Evolutionary conservation across 768 basidiomycete species (phyloP).

Genomic region (Clitopilus hobsonii): DNA sequence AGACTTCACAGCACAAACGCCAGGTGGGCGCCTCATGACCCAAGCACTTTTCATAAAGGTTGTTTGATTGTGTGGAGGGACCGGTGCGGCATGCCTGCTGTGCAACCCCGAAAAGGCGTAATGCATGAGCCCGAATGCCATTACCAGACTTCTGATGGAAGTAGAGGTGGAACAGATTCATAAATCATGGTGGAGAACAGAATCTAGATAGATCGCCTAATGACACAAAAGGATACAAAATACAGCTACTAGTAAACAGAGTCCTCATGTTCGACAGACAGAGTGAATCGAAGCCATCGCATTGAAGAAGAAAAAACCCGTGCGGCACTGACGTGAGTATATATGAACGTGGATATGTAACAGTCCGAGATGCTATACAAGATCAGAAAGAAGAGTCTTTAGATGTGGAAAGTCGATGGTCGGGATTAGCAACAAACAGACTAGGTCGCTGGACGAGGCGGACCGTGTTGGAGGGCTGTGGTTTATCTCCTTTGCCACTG

Average conservation of each 20-base stretch:
- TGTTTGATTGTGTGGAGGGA: neutral
- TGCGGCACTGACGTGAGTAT: no score
- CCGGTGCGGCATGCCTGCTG: neutral
- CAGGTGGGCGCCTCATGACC: neutral
- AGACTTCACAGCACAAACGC: neutral
- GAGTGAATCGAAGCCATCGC: neutral
- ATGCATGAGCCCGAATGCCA: neutral
- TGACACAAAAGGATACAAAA: neutral
- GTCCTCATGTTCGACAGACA: neutral
- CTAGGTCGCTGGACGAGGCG: constrained; percentile 56
- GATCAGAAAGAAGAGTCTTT: constrained; percentile 10
- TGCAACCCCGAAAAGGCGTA: neutral
- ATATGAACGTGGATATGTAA: constrained; percentile 1
- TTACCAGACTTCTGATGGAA: neutral
- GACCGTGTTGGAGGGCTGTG: constrained; percentile 4
- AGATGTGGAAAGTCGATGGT: constrained; percentile 25
- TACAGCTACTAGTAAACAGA: constrained; percentile 3
- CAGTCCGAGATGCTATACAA: neutral
- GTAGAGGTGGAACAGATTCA: neutral
- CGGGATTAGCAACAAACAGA: constrained; percentile 75
- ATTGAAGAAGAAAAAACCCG: neutral
- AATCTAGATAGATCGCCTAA: neutral
- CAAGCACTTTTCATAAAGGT: neutral
- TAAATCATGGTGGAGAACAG: neutral
- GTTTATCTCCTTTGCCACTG: constrained; percentile 13